Base-by-base conservation (phyloP, 306 rosid species). In the Trifolium pratense region DNA sequence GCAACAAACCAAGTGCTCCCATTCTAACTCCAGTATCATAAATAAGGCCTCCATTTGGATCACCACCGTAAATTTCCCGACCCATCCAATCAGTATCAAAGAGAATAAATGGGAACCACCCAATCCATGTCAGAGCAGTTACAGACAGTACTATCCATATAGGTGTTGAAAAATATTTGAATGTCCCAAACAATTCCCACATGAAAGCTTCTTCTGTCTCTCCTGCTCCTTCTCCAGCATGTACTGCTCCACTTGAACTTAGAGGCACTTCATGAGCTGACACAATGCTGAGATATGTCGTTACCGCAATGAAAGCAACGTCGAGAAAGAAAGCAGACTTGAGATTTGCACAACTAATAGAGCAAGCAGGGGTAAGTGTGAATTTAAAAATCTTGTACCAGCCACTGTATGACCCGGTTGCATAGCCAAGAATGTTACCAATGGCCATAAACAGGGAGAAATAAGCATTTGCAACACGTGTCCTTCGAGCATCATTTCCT, bases 71-170 rank as follows among this genome's bases (percentile, higher is more conserved):
- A 80, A 94, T 89, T 87, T 94, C 98, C 80, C 98, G 84, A 73
- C 98, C 98, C 96, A 94, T 89, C 98, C 98, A 94, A 72, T 91
- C 98, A 68, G 98, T 94, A 85, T 94, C 97, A 76, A 89, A 94
- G 18, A 91, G 97, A 80, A 76, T 74, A 83, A 94, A 91, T 31
- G 98, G 98, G 83, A 94, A 94, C 98, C 98, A 94, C 17, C 97
- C 98, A 66, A 84, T 82, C 98, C 98, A 91, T 66, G 90, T 91
- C 40, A 94, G 86, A 78, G 96, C 93, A 79, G 88, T 88, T 79
- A 94, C 97, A 67, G 89, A 73, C 31, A 94, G 80, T 70, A 94
- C 85, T 72, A 86, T 63, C 98, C 98, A 91, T 68, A 94, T 60
- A 55, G 90, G 76, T 29, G 81, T 75, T 17, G 97, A 20, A 80